Evolutionary conservation across 495 filamentous ascomycete species (phyloP), one percentile per base, ranked within the genome.

Genomic region (Chaetomium cochliodes): DNA sequence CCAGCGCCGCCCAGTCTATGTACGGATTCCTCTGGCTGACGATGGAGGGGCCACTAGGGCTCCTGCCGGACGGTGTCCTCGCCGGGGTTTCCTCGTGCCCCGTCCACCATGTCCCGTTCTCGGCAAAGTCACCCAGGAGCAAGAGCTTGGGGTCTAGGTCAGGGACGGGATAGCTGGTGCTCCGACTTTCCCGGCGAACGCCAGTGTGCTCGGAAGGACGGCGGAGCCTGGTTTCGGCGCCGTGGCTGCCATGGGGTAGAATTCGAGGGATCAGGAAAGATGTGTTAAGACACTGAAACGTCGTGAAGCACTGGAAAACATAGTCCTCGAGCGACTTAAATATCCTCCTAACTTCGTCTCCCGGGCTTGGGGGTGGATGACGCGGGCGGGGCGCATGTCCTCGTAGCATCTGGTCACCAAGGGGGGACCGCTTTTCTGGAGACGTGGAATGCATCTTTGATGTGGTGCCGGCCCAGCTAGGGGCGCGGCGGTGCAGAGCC

Each of bases 81-180:
- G 67, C 70, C n/a, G 77, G 73, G 15, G 72, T 53, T 41, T 81
- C 76, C 23, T 79, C 74, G 60, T 84, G 79, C 1, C 83, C 88
- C 58, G 86, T 89, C 90, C 90, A 94, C 91, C 90, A 94, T 16
- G 84, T 84, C 2, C 91, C 91, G 71, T 93, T 94, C 73, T 94
- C 90, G 0, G 88, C 88, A 65, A 94, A 77, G 64, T 93, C 86
- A 16, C 91, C 91, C n/a, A 92, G 72, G 15, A 93, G 80, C 15
- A 94, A 79, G 0, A 90, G 87, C 73, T 93, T 94, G 0, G 89
- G 85, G 73, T 94, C 91, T 28, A 92, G 74, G 22, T 80, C 78
- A 22, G 73, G 65, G 47, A 81, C 76, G 9, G 72, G 64, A 25
- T 73, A 66, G n/a, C 78, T 75, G 46, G 57, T 74, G 60, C 58